These are phyloP conservation scores for Polygonum maritimum DNA, from an alignment of 148 eudicot species.

Conservation along the genomic window DNA sequence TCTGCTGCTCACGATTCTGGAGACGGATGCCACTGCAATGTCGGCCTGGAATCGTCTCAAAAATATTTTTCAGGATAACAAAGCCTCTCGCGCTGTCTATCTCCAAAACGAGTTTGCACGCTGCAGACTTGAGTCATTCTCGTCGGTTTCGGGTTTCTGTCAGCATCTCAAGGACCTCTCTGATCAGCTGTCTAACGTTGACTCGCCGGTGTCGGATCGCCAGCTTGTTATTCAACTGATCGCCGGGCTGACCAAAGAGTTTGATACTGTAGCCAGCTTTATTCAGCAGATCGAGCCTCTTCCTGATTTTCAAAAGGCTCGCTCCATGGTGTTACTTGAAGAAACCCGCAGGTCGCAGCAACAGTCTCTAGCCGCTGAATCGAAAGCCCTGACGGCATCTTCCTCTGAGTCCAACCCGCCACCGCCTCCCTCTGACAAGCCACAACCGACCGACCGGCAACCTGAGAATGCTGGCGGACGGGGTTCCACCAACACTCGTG, in stretches of 20 bases:
- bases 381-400: not conserved
- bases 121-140: not conserved
- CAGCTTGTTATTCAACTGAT: slow-evolving; percentile 12
- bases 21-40: slow-evolving; percentile 7
- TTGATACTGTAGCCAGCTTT: not conserved
- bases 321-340: not conserved
- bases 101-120: slow-evolving; percentile 16
- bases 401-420: no score
- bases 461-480: not conserved
- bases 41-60: slow-evolving; percentile 7
- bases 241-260: not conserved
- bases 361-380: not conserved
- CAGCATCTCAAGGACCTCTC: slow-evolving; percentile 11
- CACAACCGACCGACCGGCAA: not conserved
- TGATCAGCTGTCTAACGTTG: slow-evolving; percentile 15
- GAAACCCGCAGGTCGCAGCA: not conserved
- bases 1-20: slow-evolving; percentile 12
- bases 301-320: not conserved
- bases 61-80: slow-evolving; percentile 20
- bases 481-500: not conserved
- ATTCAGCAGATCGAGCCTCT: not conserved
- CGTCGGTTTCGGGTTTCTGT: slow-evolving; percentile 7
- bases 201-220: slow-evolving; percentile 3
- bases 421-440: no score
- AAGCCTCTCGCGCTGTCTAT: slow-evolving; percentile 11